Base-by-base conservation (phyloP, 2,329 filamentous ascomycete species). In the Ilyonectria mors-panacis region DNA sequence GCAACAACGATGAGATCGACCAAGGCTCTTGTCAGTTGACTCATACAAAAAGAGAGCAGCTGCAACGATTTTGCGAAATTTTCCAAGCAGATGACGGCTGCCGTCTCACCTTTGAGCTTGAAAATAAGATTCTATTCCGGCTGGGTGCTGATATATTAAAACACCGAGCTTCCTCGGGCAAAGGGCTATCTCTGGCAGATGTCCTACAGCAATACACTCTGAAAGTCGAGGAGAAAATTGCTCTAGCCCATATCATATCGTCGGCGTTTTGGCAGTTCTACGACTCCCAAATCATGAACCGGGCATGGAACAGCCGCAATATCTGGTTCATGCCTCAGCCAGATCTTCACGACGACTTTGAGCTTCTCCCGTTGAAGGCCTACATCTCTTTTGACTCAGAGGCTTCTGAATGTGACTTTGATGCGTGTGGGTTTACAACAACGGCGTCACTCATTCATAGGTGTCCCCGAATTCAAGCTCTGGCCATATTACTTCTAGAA, bases 311-410 rank as follows among this genome's bases (percentile, higher is more conserved):
- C 9, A 72, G 66, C 48, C 44, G 53, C 1, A 45, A 30, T 1
- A 70, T 72, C 12, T 63, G 58, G 65, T 70, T 72, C 30, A 71
- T 71, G 70, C 54, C 67, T 30, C 56, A 65, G 55, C 48, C 42
- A 21, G 44, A 63, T 48, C 30, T 50, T 3, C 51, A 30, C 39
- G 45, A 57, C 21, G 23, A 42, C 28, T 50, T 30, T 9, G 48
- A 63, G 37, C 19, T 28, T n/a, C 60, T 63, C 5, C 60, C 60
- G 8, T 33, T 63, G 12, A 57, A 26, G 9, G 60, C 53, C 4
- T 63, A 57, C 60, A n/a, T 63, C 30, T 42, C 60, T 2, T 57
- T 63, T 39, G 26, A 62, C 19, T 30, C 53, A 21, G 50, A 62
- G 33, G 53, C 48, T 13, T 37, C 26, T 26, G 50, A 62, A 17